These are phyloP conservation scores for Lentinula guzmanii DNA, from an alignment of 768 basidiomycete genomes.

Conservation along the genomic window DNA sequence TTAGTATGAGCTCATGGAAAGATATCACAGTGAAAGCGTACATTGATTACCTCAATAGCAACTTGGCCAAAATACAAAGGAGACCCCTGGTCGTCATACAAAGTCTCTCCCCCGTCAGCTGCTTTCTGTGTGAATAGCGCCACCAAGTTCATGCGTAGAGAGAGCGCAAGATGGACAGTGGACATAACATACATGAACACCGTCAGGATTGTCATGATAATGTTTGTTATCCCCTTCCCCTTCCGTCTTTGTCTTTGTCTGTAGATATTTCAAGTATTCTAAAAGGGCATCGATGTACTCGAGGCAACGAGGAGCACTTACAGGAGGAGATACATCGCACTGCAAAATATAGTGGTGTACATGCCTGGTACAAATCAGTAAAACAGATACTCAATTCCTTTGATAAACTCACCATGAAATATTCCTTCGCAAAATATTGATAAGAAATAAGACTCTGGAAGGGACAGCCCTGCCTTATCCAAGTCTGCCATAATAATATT, in stretches of 20 bases:
- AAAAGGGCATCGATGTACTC: too few relatives aligned
- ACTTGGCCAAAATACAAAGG: background rate
- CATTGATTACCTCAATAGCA: background rate
- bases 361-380: background rate
- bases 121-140: background rate
- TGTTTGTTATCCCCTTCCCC: background rate
- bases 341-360: background rate
- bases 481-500: background rate
- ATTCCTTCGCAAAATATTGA: background rate
- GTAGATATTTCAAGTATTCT: too few relatives aligned
- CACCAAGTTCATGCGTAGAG: background rate
- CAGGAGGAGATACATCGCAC: background rate
- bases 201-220: slow-evolving; percentile 1
- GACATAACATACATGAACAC: slow-evolving; percentile 3
- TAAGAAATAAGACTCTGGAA: background rate
- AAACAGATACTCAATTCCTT: background rate
- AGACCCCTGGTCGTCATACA: background rate
- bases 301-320: background rate
- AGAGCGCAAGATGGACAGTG: slow-evolving; percentile 5
- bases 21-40: background rate
- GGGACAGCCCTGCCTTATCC: background rate
- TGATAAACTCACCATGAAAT: background rate
- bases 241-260: background rate
- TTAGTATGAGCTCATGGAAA: background rate
- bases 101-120: background rate